Evolutionary conservation across 345 rosid genomes (phyloP), one percentile per base, ranked within the genome.

Genomic region (Lepidium aucheri): DNA sequence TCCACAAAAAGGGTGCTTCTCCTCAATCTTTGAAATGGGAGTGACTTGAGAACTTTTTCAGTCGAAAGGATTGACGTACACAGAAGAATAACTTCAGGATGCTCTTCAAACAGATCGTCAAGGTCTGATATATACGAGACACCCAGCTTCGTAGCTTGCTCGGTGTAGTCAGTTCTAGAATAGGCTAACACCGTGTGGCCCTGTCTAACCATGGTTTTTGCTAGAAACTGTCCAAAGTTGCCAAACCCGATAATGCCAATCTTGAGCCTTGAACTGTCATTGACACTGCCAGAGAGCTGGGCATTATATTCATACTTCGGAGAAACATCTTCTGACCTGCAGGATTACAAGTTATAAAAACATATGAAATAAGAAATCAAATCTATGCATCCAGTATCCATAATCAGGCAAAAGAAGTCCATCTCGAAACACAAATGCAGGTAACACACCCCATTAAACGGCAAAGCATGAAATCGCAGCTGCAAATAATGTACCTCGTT

Each of bases 1-100:
- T 91, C 97, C 47, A 91, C 96, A 4, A 91, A 88, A 32, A 91
- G 85, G 0, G 97, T 91, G 72, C 83, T 86, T 69, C 96, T 83
- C 81, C 74, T 85, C 55, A 91, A 73, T 77, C 96, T 80, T 67
- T 86, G 91, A 56, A 86, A 55, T 1, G 96, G 91, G 63, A 91
- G 68, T 10, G 86, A 84, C 78, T 69, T 77, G 44, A 91, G 75
- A 67, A 91, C 96, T 44, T 73, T 82, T 72, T 85, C 87, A 6
- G 96, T 78, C 1, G 96, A 88, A 24, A 88, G 85, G 59, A 86
- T 86, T 0, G 97, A 91, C 12, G 88, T 83, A 56, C 93, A 88
- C 12, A 88, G 82, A 45, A 91, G 78, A 53, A 88, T 66, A 14
- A 86, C 91, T 59, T 91, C 88, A 2, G 94, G 97, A 74, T 91